A percentile compares a stretch with the other conserved stretches of the same genome.
phyloP scores from a whole-genome alignment of 805 yeast species.

The Tetrapisispora iriomotensis region DNA sequence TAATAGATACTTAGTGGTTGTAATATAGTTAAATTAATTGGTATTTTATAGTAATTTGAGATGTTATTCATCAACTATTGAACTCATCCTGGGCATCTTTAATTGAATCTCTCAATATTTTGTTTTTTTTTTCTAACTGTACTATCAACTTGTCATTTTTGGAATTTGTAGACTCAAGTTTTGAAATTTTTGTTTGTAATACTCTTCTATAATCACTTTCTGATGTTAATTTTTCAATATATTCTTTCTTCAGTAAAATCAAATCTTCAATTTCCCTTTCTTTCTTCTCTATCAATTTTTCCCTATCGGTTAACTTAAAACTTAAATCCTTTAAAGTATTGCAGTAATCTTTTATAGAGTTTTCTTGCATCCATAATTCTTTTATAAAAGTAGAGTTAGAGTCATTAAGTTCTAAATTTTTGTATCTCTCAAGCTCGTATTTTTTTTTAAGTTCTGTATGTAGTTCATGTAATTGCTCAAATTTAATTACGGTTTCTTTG shows the following conservation, averaged over 20 bases:
- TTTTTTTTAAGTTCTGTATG: neutral
- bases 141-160: neutral
- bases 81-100: no score
- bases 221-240: neutral
- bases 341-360: neutral
- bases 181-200: neutral
- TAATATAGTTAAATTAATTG: no score
- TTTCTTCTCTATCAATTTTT: neutral
- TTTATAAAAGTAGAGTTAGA: neutral
- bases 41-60: no score
- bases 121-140: neutral
- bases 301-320: neutral
- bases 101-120: neutral
- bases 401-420: neutral
- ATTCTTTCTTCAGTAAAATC: neutral
- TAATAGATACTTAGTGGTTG: no score
- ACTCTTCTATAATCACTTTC: neutral
- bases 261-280: neutral
- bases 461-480: neutral
- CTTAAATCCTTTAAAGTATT: neutral
- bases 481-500: neutral
- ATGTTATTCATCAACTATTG: no score
- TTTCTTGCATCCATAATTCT: neutral
- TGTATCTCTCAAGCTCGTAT: neutral
- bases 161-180: neutral